These are phyloP conservation scores for Coprinopsis strossmayeri DNA, from an alignment of 768 basidiomycete genomes.

Conservation along the genomic window DNA sequence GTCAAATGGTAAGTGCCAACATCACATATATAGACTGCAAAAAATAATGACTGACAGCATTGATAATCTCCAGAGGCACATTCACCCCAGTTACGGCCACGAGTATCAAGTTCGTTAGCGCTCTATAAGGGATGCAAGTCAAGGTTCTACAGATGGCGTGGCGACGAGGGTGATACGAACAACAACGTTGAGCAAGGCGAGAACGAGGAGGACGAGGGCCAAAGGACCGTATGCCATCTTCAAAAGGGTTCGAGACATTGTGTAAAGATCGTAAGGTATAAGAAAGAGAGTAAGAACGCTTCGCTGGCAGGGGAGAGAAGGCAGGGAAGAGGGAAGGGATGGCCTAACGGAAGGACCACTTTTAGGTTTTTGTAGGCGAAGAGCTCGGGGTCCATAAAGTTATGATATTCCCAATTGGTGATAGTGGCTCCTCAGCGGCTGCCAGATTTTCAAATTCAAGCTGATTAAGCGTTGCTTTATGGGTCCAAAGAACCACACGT, in stretches of 20 bases:
- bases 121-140: slow-evolving; percentile 11
- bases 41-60: slow-evolving; percentile 21
- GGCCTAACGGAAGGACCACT: too few species aligned
- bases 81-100: slow-evolving; percentile 17
- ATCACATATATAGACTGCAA: background rate
- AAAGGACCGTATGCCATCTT: background rate
- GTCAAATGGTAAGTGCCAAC: background rate
- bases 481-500: too few species aligned
- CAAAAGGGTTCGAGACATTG: background rate
- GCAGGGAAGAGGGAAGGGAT: background rate
- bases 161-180: too few species aligned
- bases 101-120: slow-evolving; percentile 10
- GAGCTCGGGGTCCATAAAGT: too few species aligned
- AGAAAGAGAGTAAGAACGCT: too few species aligned
- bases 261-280: background rate
- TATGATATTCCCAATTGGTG: too few species aligned
- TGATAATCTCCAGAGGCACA: slow-evolving; percentile 18
- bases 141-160: background rate
- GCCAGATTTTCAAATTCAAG: too few species aligned
- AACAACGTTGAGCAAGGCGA: slow-evolving; percentile 17
- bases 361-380: too few species aligned
- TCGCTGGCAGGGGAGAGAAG: background rate
- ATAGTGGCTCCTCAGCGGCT: too few species aligned
- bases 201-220: slow-evolving; percentile 10
- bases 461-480: too few species aligned